phyloP scores from a whole-genome alignment of 2,329 filamentous ascomycete species.

The Pyrenophora tritici-repentis region DNA sequence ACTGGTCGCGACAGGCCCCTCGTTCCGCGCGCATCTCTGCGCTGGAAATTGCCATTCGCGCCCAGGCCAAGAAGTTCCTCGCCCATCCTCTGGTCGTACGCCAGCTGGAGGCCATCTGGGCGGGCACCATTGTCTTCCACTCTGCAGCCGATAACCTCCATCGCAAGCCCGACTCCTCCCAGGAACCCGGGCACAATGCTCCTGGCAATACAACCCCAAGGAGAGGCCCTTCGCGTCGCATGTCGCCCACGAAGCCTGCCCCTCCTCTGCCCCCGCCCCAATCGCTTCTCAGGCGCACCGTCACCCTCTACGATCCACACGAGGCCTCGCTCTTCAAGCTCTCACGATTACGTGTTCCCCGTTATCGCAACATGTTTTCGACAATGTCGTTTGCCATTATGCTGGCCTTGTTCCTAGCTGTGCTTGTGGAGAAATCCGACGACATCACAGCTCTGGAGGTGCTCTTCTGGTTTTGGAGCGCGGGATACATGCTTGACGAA shows the following conservation, averaged over 20 bases:
- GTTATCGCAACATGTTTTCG: slow-evolving; percentile 88
- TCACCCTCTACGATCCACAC: slow-evolving; percentile 85
- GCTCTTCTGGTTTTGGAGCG: slow-evolving; percentile 97
- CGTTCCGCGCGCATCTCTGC: slow-evolving; percentile 81
- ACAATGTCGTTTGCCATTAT: slow-evolving; percentile 85
- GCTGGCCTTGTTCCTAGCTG: slow-evolving; percentile 82
- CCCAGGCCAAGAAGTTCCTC: slow-evolving; percentile 89
- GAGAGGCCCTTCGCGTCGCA: slow-evolving; percentile 36
- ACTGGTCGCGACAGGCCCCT: slow-evolving; percentile 32
- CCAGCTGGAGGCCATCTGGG: slow-evolving; percentile 97
- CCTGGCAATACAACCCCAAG: slow-evolving; percentile 35
- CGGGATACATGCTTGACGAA: slow-evolving; percentile 95
- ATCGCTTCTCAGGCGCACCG: slow-evolving; percentile 68
- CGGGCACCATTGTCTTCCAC: slow-evolving; percentile 92
- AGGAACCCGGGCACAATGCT: slow-evolving; percentile 25
- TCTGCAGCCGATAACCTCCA: slow-evolving; percentile 85
- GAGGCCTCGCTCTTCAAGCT: slow-evolving; percentile 91
- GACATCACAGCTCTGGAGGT: slow-evolving; percentile 84
- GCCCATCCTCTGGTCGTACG: slow-evolving; percentile 90
- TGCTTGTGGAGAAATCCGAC: slow-evolving; percentile 74
- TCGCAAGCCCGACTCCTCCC: slow-evolving; percentile 56
- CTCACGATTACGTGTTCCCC: slow-evolving; percentile 85
- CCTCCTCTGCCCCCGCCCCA: slow-evolving; percentile 31
- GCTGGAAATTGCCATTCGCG: slow-evolving; percentile 88
- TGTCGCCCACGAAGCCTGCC: slow-evolving; percentile 29